A percentile compares a stretch with the other conserved stretches of the same genome.
Evolutionary conservation across 1,284 basidiomycete species (phyloP).

Genomic region (Cryptococcus jaspeensis): DNA sequence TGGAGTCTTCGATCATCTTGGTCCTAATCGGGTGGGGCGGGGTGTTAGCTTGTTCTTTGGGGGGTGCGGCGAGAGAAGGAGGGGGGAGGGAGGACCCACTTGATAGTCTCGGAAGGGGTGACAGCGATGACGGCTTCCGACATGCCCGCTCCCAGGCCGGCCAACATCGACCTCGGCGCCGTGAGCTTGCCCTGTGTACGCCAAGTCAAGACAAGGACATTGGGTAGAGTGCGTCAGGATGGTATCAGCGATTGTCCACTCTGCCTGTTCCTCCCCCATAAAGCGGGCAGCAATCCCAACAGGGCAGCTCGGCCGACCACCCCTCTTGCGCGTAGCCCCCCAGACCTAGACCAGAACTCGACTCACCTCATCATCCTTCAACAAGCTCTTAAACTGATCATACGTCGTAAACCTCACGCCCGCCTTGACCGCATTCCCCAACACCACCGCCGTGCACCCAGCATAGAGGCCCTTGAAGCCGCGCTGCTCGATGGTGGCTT

Average conservation of each 20-base stretch:
- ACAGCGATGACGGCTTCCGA: conserved; percentile 92
- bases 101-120: conserved; percentile 97
- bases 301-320: too few species aligned
- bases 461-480: conserved; percentile 78
- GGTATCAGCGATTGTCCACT: neutral
- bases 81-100: conserved; percentile 58
- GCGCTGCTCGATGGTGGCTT: conserved; percentile 66
- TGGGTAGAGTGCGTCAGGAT: too few species aligned
- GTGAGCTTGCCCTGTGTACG: conserved; percentile 77
- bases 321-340: too few species aligned
- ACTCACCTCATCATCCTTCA: conserved; percentile 77
- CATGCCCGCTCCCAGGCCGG: conserved; percentile 93
- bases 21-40: conserved; percentile 60
- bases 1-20: conserved; percentile 95
- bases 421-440: conserved; percentile 89
- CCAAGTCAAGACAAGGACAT: too few species aligned
- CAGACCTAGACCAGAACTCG: neutral
- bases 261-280: too few species aligned
- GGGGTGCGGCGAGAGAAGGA: neutral
- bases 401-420: conserved; percentile 94
- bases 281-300: neutral
- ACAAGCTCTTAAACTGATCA: conserved; percentile 82
- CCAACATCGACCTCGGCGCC: conserved; percentile 76
- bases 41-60: neutral
- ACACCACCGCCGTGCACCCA: conserved; percentile 78